A percentile compares a stretch with the other conserved stretches of the same genome.
Evolutionary conservation across 2,329 filamentous ascomycete genomes (phyloP).

Genomic region (Fusarium chlamydosporum): DNA sequence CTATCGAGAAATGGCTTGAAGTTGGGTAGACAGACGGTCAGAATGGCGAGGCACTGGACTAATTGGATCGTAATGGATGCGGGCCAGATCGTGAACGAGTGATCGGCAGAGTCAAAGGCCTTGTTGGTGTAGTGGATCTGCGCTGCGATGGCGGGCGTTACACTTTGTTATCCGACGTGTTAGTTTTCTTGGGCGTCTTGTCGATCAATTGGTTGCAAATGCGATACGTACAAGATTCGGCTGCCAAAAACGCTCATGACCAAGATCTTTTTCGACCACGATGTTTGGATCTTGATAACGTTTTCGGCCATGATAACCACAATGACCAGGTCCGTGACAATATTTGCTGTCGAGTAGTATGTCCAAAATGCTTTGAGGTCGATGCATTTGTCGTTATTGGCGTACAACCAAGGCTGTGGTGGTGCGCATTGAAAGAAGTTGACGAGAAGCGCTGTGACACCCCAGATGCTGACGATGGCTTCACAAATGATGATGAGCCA

Average conservation of each 20-base stretch:
- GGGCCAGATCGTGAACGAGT: conserved; percentile 48
- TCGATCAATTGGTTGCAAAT: neutral
- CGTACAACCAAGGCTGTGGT: conserved; percentile 51
- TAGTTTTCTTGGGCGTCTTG: conserved; percentile 2
- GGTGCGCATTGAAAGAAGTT: conserved; percentile 50
- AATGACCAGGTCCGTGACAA: conserved; percentile 50
- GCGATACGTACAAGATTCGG: conserved; percentile 49
- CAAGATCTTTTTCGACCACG: conserved; percentile 48
- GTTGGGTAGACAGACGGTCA: conserved; percentile 50
- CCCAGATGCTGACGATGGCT: conserved; percentile 46
- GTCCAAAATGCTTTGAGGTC: conserved; percentile 46
- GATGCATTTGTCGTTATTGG: conserved; percentile 42
- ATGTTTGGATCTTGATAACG: conserved; percentile 51
- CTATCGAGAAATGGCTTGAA: conserved; percentile 53
- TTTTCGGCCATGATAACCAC: conserved; percentile 51
- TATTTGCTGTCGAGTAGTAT: conserved; percentile 51
- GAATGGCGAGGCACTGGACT: conserved; percentile 50
- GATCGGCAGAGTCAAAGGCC: conserved; percentile 44
- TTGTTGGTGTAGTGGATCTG: conserved; percentile 49
- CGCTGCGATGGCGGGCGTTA: conserved; percentile 49
- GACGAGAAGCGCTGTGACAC: conserved; percentile 45
- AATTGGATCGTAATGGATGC: conserved; percentile 46
- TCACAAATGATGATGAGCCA: conserved; percentile 40
- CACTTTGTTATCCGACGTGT: conserved; percentile 29
- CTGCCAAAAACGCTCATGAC: conserved; percentile 53